Conservation (phyloP, 106 monocot species). For the Allium fistulosum region DNA sequence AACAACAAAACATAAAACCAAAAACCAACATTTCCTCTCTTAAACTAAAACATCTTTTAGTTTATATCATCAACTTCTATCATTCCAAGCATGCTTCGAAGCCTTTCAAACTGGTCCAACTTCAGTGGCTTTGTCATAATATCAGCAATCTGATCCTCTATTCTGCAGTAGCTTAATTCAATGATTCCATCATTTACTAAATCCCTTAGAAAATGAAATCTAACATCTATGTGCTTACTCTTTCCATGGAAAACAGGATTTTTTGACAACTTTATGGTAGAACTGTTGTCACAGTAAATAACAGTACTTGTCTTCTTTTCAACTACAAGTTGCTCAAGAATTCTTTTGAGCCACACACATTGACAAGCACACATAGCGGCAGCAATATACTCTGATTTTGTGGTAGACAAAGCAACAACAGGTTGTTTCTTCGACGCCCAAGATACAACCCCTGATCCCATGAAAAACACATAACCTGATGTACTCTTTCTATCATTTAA, state of each 20-base stretch:
- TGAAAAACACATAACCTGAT: background rate
- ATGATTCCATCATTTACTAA: background rate
- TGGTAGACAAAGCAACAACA: background rate
- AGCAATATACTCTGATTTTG: constrained; percentile 2
- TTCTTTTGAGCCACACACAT: background rate
- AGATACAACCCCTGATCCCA: constrained; percentile 3
- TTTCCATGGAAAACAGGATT: constrained; percentile 7
- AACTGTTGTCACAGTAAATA: constrained; percentile 1
- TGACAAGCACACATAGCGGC: constrained; percentile 6
- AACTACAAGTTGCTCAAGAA: background rate
- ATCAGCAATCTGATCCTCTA: constrained; percentile 6
- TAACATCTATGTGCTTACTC: constrained; percentile 10
- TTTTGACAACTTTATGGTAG: constrained; percentile 3
- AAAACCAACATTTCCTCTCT: constrained; percentile 2
- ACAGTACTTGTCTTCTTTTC: background rate
- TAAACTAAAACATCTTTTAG: constrained; percentile 2
- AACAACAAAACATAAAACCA: background rate
- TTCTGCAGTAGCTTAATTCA: constrained; percentile 1
- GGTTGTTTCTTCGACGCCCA: constrained; percentile 5
- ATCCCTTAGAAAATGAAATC: constrained; percentile 4
- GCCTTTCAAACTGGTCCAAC: background rate
- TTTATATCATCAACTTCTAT: background rate
- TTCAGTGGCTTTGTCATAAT: constrained; percentile 3
- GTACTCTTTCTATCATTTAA: constrained; percentile 1
- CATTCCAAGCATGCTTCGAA: constrained; percentile 3